Evolutionary conservation across 139 green algal genomes (phyloP).

Genomic region (Edaphochlamys debaryana): DNA sequence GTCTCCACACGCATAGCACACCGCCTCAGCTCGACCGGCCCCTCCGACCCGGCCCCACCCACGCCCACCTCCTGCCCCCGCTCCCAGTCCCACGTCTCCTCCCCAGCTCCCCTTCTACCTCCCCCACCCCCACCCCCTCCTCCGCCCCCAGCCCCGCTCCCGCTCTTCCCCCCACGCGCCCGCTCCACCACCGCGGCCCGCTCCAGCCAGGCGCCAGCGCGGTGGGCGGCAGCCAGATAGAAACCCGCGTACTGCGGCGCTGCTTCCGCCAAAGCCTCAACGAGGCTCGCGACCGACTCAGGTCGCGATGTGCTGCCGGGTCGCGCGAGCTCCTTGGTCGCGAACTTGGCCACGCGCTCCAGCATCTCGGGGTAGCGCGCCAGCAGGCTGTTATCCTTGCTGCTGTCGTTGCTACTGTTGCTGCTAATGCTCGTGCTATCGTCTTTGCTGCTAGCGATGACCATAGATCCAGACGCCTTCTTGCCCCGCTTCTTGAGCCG

Average conservation of each 20-base stretch:
- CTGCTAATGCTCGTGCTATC: background rate
- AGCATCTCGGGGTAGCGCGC: constrained; percentile 2
- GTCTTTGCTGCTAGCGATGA: too few species aligned
- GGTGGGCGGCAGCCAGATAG: constrained; percentile 35
- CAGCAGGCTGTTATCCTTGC: background rate
- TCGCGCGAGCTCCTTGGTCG: background rate
- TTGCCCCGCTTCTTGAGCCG: background rate
- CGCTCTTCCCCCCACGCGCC: background rate
- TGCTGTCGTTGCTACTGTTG: background rate
- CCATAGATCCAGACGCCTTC: too few species aligned
- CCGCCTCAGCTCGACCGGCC: too few species aligned
- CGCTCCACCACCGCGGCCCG: background rate
- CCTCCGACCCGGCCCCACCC: too few species aligned
- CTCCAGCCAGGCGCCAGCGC: background rate
- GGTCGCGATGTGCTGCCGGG: background rate
- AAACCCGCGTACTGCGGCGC: constrained; percentile 29
- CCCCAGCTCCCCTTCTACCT: too few species aligned
- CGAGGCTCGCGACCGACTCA: background rate
- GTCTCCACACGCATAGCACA: too few species aligned
- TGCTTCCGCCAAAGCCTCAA: constrained; percentile 2
- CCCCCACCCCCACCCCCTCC: too few species aligned
- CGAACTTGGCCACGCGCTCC: constrained; percentile 16
- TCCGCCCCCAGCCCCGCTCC: background rate
- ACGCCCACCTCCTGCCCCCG: too few species aligned
- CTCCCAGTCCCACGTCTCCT: too few species aligned